Percentiles rank a stretch among this genome's conserved stretches.
Conservation (phyloP, 1,284 basidiomycete genomes). For the Xerocomus nothofagi region DNA sequence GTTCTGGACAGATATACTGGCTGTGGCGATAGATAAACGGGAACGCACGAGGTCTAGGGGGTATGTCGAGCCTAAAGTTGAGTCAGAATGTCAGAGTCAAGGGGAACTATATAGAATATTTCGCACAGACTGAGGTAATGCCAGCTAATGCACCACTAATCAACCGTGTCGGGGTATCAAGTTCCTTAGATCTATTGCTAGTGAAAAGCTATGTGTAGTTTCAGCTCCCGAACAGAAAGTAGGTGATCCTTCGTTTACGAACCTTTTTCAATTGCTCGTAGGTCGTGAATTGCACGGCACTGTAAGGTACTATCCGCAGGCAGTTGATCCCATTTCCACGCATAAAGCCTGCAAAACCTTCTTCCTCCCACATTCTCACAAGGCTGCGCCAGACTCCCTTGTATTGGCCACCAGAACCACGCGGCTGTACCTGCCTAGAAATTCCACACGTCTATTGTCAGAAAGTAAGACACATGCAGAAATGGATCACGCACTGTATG, state of each 20-base stretch:
- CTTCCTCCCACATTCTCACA: conserved; percentile 87
- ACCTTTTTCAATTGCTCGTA: conserved; percentile 89
- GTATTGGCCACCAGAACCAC: conserved; percentile 64
- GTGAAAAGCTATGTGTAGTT: conserved; percentile 63
- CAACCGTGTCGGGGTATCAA: conserved; percentile 84
- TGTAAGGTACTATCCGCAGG: conserved; percentile 81
- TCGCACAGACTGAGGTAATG: conserved; percentile 82
- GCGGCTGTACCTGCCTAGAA: conserved; percentile 76
- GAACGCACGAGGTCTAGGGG: conserved; percentile 91
- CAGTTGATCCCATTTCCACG: conserved; percentile 93
- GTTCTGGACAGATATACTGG: conserved; percentile 53
- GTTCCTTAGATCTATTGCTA: conserved; percentile 59
- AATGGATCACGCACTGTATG: conserved; percentile 70
- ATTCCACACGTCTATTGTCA: conserved; percentile 7
- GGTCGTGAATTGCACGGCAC: conserved; percentile 84
- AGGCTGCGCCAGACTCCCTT: conserved; percentile 82
- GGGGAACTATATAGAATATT: background rate
- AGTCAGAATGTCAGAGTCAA: conserved; percentile 20
- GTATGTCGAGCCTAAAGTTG: conserved; percentile 76
- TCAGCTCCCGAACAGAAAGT: conserved; percentile 12
- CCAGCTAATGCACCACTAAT: conserved; percentile 87
- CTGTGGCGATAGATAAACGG: conserved; percentile 90
- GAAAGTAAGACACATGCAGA: background rate
- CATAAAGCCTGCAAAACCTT: conserved; percentile 92
- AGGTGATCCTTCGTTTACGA: conserved; percentile 14